Evolutionary conservation across 352 stramenopile genomes (phyloP).

Genomic region (Phytopythium mirpurense): DNA sequence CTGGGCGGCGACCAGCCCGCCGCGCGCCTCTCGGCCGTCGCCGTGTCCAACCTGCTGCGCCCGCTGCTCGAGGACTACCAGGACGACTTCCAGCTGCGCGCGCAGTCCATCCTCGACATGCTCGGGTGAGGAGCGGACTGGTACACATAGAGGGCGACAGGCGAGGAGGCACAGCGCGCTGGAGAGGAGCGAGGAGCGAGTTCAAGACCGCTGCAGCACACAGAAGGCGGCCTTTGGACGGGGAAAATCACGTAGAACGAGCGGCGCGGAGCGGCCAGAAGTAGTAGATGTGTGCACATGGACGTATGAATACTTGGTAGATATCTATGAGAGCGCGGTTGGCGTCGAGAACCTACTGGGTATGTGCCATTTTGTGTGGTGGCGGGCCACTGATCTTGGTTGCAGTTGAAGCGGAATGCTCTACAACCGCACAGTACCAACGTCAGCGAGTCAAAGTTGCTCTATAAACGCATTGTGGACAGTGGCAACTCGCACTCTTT

Average conservation of each 20-base stretch:
- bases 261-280: neutral
- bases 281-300: neutral
- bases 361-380: too few relatives aligned
- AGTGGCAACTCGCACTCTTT: too few relatives aligned
- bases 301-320: slow-evolving; percentile 1
- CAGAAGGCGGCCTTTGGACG: too few relatives aligned
- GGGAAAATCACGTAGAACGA: too few relatives aligned
- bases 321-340: too few relatives aligned
- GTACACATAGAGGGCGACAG: neutral
- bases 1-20: slow-evolving; percentile 40
- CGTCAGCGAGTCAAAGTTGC: too few relatives aligned
- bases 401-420: neutral
- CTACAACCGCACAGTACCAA: too few relatives aligned
- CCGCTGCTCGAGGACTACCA: slow-evolving; percentile 61
- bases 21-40: slow-evolving; percentile 52
- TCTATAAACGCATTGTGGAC: too few relatives aligned
- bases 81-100: slow-evolving; percentile 39
- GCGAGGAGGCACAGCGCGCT: too few relatives aligned
- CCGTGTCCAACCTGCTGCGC: slow-evolving; percentile 42
- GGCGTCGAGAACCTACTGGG: too few relatives aligned
- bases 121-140: slow-evolving; percentile 12
- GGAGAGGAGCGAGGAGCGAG: too few relatives aligned
- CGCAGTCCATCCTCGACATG: slow-evolving; percentile 44
- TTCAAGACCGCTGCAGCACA: neutral
- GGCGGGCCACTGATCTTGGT: too few relatives aligned